Percentiles rank a stretch among this genome's conserved stretches.
Conservation (phyloP, 2,329 filamentous ascomycete genomes). For the Aspergillus ibericus region DNA sequence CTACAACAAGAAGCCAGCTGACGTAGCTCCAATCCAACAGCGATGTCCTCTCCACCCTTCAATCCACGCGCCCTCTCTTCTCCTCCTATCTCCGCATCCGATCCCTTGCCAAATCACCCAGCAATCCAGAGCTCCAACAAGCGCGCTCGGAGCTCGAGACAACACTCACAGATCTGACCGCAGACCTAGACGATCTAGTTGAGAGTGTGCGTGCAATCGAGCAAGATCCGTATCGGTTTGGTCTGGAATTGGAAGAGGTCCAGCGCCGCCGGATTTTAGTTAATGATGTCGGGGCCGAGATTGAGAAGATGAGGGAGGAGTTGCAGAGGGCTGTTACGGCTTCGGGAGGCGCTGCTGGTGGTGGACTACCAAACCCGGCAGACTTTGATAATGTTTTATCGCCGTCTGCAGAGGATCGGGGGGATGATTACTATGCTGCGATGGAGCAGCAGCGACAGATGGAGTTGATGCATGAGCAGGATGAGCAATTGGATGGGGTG, state of each 20-base stretch:
- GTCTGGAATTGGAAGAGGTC: constrained; percentile 80
- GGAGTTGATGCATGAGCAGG: constrained; percentile 92
- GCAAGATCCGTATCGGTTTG: constrained; percentile 81
- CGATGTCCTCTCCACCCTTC: constrained; percentile 83
- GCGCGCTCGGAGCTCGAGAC: constrained; percentile 73
- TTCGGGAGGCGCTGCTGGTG: constrained; percentile 21
- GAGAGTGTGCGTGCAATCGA: constrained; percentile 87
- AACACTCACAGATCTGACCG: constrained; percentile 70
- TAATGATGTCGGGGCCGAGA: constrained; percentile 82
- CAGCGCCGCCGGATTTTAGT: constrained; percentile 77
- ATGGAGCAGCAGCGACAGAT: constrained; percentile 91
- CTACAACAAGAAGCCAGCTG: background rate
- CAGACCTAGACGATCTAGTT: constrained; percentile 85
- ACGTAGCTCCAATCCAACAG: constrained; percentile 48
- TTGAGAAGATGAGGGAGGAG: constrained; percentile 86
- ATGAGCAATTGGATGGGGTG: constrained; percentile 87
- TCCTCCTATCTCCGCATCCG: constrained; percentile 94
- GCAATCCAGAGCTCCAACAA: constrained; percentile 69
- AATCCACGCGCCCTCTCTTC: constrained; percentile 80
- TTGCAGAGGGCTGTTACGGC: constrained; percentile 61
- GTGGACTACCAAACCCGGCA: constrained; percentile 59
- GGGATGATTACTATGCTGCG: constrained; percentile 68
- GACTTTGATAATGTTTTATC: constrained; percentile 50
- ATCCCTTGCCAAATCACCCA: constrained; percentile 70
- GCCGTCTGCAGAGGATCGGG: constrained; percentile 47